Evolutionary conservation across 2,329 filamentous ascomycete species (phyloP).

Genomic region (Rugonectria rugulosa): DNA sequence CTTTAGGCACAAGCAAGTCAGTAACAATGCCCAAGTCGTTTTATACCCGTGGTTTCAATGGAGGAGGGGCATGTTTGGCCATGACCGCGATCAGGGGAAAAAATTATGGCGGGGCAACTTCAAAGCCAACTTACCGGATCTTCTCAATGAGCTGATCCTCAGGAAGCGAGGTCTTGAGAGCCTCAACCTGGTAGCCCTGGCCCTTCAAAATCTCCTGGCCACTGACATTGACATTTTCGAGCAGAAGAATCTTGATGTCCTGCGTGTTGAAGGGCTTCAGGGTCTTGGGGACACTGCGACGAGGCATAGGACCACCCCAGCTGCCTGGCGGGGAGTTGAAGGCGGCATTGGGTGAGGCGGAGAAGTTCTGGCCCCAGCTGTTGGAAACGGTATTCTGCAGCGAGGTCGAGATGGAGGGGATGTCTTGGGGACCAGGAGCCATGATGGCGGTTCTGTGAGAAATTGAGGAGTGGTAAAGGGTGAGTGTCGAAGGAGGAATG

Average conservation of each 20-base stretch:
- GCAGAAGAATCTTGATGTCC: conserved; percentile 93
- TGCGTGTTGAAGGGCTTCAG: conserved; percentile 95
- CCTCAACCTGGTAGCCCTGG: conserved; percentile 97
- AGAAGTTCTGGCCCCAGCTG: conserved; percentile 67
- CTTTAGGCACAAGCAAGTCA: conserved; percentile 52
- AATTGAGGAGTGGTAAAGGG: conserved; percentile 45
- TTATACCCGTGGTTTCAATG: neutral
- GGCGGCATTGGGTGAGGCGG: conserved; percentile 75
- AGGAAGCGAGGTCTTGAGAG: conserved; percentile 84
- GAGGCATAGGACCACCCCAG: conserved; percentile 56
- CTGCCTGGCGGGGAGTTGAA: conserved; percentile 78
- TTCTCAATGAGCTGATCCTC: conserved; percentile 97
- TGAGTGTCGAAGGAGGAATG: conserved; percentile 22
- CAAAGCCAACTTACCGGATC: conserved; percentile 71
- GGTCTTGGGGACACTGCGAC: conserved; percentile 66
- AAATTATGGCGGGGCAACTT: conserved; percentile 28
- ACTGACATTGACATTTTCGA: conserved; percentile 95
- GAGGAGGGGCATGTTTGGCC: conserved; percentile 21
- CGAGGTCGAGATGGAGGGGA: conserved; percentile 45
- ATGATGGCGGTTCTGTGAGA: conserved; percentile 46
- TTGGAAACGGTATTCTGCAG: conserved; percentile 57
- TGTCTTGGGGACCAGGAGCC: conserved; percentile 55
- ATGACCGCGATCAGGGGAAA: conserved; percentile 24
- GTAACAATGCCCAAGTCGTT: conserved; percentile 23
- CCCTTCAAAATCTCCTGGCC: conserved; percentile 81